Base-by-base conservation (phyloP, 2,329 filamentous ascomycete species). In the Arthrinium puccinioides region DNA sequence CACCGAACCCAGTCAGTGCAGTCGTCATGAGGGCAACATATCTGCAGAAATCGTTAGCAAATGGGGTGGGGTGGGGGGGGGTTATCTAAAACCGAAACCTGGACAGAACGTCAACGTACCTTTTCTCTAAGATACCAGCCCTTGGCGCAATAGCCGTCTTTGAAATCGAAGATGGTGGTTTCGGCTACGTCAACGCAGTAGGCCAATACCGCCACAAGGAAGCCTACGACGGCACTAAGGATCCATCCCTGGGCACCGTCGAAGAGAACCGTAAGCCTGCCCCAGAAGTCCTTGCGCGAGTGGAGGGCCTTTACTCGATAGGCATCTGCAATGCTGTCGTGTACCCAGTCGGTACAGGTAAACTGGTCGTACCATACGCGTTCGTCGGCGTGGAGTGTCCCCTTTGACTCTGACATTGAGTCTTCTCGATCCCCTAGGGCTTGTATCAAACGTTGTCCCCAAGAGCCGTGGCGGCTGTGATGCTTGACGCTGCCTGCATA, bases 281-380 rank as follows among this genome's bases (percentile, higher is more conserved):
- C 90, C 56, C 82, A 81, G 43, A 95, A 74, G 62, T 90, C 92
- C 57, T 84, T 94, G 33, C 88, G 74, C 51, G 75, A 81, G 34
- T 87, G 79, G 26, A 98, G 71, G 37, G 81, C 81, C 58, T 94
- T 92, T 34, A 94, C 79, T 19, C 92, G 84, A 51, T 88, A 87
- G 9, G 89, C 87, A 62, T 97, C 92, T 52, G 88, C 87, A 49
- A 98, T 96, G 58, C 84, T 89, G 61, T 98, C 92, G 57, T 95
- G 90, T 1, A 98, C 89, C 92, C 92, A 98, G 60, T 98, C 90
- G 38, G 87, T 96, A 6, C 87, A 94, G 6, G 88, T 95, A 54
- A 95, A 95, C 62, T 98, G 92, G 66, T 98, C 92, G 63, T 97
- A 97, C 92, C 92, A 97, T 9, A 94, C 84, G 42, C 92, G 81